phyloP scores from a whole-genome alignment of 2,329 filamentous ascomycete species.

The Ceratocystis diversiconidia region DNA sequence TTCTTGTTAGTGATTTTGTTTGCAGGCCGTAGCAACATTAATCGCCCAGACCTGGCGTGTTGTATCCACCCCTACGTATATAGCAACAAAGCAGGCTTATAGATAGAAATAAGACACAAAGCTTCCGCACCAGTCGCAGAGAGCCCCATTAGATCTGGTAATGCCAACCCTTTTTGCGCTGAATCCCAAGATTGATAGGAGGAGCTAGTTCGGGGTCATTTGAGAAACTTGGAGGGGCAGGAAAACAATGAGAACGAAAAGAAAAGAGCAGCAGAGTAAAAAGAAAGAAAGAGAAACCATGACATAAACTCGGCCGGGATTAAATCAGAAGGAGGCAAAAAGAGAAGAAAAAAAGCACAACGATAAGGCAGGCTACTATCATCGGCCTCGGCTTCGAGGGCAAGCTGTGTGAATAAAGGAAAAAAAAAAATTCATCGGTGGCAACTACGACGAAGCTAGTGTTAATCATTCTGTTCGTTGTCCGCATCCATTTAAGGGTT shows the following conservation, averaged over 20 bases:
- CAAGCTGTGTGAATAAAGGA: not conserved
- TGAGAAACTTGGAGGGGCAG: not conserved
- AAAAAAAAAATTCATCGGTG: not conserved
- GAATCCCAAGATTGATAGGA: not conserved
- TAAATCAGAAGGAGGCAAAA: not conserved
- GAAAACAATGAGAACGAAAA: not conserved
- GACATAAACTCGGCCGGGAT: slow-evolving; percentile 1
- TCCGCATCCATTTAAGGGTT: not conserved
- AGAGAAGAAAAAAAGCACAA: not conserved
- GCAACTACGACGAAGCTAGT: not conserved
- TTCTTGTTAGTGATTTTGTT: slow-evolving; percentile 1
- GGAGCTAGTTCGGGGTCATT: not conserved
- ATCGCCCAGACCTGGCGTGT: not conserved
- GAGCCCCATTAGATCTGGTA: not conserved
- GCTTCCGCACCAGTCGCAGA: slow-evolving; percentile 2
- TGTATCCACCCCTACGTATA: not conserved
- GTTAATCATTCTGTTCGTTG: not conserved
- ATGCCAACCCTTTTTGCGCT: not conserved
- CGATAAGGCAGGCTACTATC: not conserved
- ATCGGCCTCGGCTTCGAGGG: not conserved
- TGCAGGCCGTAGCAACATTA: not conserved
- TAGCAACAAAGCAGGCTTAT: not conserved
- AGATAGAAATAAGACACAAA: not conserved
- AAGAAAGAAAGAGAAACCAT: not conserved
- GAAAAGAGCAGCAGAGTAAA: not conserved